These are phyloP conservation scores for Dactylellina sp. DNA, from an alignment of 2,329 filamentous ascomycete genomes.

Conservation along the genomic window DNA sequence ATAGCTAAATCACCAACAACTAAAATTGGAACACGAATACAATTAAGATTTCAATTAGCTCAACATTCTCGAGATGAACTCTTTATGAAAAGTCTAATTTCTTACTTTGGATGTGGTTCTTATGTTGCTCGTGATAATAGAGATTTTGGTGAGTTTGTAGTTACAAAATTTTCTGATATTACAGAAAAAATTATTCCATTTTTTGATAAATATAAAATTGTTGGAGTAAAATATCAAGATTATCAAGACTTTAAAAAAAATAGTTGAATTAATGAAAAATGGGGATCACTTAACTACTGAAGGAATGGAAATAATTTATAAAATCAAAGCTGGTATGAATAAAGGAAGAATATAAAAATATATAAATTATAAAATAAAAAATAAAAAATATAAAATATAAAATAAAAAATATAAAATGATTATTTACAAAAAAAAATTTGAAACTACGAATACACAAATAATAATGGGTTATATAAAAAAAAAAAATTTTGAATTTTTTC, in stretches of 20 bases:
- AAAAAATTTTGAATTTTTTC: constrained; percentile 8
- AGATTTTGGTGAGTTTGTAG: constrained; percentile 26
- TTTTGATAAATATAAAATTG: constrained; percentile 30
- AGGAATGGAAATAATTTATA: constrained; percentile 53
- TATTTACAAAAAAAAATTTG: constrained; percentile 19
- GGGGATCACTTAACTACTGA: constrained; percentile 53
- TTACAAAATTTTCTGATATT: constrained; percentile 31
- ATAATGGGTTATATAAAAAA: neutral
- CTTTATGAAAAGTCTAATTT: constrained; percentile 37
- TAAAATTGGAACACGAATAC: constrained; percentile 10
- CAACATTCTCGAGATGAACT: constrained; percentile 9
- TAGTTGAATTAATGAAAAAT: constrained; percentile 35
- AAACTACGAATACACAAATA: too few species aligned
- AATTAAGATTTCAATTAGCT: too few species aligned
- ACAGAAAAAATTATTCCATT: constrained; percentile 46
- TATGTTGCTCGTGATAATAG: neutral
- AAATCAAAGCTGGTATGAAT: constrained; percentile 51
- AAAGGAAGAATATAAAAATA: constrained; percentile 38
- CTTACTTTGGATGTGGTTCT: constrained; percentile 38
- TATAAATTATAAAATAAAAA: constrained; percentile 28
- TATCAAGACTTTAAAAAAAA: constrained; percentile 37
- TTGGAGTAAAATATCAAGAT: constrained; percentile 39
- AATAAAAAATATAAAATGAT: constrained; percentile 18
- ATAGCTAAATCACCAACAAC: constrained; percentile 44
- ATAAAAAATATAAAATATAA: constrained; percentile 31